A percentile compares a stretch with the other conserved stretches of the same genome.
Evolutionary conservation across 2,329 filamentous ascomycete genomes (phyloP).

Genomic region (Thielaviopsis euricoi): DNA sequence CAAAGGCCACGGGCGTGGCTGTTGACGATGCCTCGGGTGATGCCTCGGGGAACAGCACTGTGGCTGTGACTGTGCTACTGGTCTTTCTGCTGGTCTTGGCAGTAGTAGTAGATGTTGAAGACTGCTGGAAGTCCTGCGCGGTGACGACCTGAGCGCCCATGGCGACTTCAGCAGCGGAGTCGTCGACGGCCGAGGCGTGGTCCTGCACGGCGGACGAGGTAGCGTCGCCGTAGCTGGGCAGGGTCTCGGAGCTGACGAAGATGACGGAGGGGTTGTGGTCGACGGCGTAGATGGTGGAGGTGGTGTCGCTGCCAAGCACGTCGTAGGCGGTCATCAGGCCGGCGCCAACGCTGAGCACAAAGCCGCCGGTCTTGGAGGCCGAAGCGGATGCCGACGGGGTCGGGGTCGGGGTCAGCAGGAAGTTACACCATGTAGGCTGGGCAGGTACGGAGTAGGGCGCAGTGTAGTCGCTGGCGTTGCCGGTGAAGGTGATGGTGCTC

Average conservation of each 20-base stretch:
- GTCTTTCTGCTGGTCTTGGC: conserved; percentile 9
- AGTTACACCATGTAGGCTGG: conserved; percentile 24
- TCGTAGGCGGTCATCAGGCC: conserved; percentile 4
- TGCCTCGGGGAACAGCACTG: neutral
- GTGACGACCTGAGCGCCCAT: neutral
- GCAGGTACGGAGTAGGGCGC: conserved; percentile 26
- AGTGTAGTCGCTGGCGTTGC: conserved; percentile 29
- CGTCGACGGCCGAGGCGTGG: conserved; percentile 2
- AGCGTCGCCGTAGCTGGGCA: conserved; percentile 23
- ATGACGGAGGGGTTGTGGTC: conserved; percentile 39
- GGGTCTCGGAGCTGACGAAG: conserved; percentile 19
- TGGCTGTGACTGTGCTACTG: neutral
- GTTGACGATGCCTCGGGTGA: neutral
- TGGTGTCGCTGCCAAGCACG: conserved; percentile 15
- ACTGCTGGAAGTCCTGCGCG: neutral
- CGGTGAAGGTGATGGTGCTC: conserved; percentile 30
- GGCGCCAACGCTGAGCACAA: conserved; percentile 7
- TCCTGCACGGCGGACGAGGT: neutral
- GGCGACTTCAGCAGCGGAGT: neutral
- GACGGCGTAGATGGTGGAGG: conserved; percentile 32
- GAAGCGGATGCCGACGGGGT: no score
- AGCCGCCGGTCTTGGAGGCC: conserved; percentile 10
- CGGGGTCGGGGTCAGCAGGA: conserved; percentile 3
- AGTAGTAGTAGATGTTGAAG: neutral
- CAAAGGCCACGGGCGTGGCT: no score